Base-by-base conservation (phyloP, 805 yeast genomes). In the Wickerhamomyces subpelliculosus region DNA sequence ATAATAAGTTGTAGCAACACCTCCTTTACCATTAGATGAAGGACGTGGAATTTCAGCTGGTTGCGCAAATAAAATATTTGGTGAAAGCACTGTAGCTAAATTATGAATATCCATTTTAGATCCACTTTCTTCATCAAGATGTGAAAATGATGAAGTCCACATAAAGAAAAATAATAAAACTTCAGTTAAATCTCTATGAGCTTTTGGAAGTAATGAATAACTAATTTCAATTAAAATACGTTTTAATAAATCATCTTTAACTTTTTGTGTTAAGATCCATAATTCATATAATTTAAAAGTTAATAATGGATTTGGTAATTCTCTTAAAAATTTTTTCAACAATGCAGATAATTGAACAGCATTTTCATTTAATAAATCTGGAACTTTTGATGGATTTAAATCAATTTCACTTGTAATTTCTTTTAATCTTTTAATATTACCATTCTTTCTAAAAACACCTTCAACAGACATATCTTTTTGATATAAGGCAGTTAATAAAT, bases 51-150 rank as follows among this genome's bases (percentile, higher is more conserved):
- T 41, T 11, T 62, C 60, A 5, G 51, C 51, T 11, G 71, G 75
- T 44, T 71, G 73, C 2, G 81, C 61, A 49, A 81, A 82, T 29
- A 94, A 67, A 32, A 93, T 80, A 53, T 89, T 93, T 2, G 99
- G 99, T 0, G 97, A 84, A 35, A 93, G 72, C 3, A 93, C 99
- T 0, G 97, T 93, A 2, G 98, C 95, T 45, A 93, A 69, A 58
- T 93, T 93, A 56, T 88, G 95, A 25, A 84, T 76, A 57, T 90
- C 97, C 98, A 93, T 93, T 64, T 90, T 93, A 4, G 97, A 87
- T 1, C 93, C 93, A 18, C 78, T 75, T 48, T 84, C 89, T 50
- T 87, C 94, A 53, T 88, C 97, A 44, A 89, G 77, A 49, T 86
- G 89, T 1, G 97, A 84, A 63, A 93, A 93, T 2, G 97, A 85